Evolutionary conservation across 345 rosid genomes (phyloP), one percentile per base, ranked within the genome.

Genomic region (Toxicodendron radicans): DNA sequence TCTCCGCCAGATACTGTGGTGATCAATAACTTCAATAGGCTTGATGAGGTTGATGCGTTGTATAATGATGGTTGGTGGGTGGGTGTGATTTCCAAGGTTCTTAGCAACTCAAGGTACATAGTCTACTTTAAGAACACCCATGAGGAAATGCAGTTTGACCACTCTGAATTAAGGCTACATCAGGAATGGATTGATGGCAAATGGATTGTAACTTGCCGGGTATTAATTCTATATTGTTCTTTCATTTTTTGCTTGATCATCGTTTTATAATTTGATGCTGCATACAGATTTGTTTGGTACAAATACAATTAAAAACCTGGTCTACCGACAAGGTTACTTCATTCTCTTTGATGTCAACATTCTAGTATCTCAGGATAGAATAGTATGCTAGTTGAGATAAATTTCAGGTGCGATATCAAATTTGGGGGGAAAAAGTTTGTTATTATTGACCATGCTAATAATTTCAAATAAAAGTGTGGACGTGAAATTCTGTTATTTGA

Each of bases 61-160:
- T 87, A 88, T 75, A 90, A 90, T 72, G 99, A 92, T 68, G 90
- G 89, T 38, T 95, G 97, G 99, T 92, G 99, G 97, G 87, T 88
- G 0, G 97, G 97, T 59, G 83, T 83, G 68, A 68, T 95, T 53
- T 62, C 73, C 24, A 88, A 83, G 84, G 86, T 91, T 77, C 84
- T 83, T 41, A 56, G 51, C 10, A 78, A 82, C 74, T 77, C 87
- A 30, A 85, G 66, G 70, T 95, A 89, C 57, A 2, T 53, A 6
- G 90, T 92, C 68, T 76, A 74, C 78, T 95, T 95, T 73, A 80
- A 73, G 72, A 78, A 75, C 33, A 81, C 86, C 18, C 8, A 64
- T 10, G 97, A 91, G 84, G 83, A 82, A 70, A 48, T 92, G 20
- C 78, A 45, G 76, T 90, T 89, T 80, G 63, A 73, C 68, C 90